Evolutionary conservation across 345 rosid genomes (phyloP).

Genomic region (Viola odorata): DNA sequence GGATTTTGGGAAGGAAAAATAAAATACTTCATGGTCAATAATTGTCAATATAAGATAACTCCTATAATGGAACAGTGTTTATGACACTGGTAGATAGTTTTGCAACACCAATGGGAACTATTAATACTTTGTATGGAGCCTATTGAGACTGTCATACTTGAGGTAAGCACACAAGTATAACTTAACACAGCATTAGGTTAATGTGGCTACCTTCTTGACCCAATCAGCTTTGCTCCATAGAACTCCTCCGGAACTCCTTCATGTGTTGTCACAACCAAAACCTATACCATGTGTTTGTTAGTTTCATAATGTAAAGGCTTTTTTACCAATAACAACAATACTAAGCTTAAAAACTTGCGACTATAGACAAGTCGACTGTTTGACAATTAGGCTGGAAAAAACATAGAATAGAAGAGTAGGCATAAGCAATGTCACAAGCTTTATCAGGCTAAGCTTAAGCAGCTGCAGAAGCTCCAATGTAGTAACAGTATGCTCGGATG

Average conservation of each 20-base stretch:
- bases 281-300: conserved; percentile 37
- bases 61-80: too few relatives aligned
- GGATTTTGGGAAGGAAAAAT: too few relatives aligned
- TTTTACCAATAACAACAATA: neutral
- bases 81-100: too few relatives aligned
- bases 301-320: conserved; percentile 3
- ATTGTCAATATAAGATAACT: neutral
- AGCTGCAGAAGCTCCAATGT: too few relatives aligned
- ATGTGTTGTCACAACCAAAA: conserved; percentile 94
- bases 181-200: neutral
- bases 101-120: too few relatives aligned
- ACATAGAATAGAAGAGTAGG: conserved; percentile 2
- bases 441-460: neutral
- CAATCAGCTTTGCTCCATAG: conserved; percentile 91
- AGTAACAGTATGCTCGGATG: too few relatives aligned
- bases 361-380: conserved; percentile 1
- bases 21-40: neutral
- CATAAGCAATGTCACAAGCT: conserved; percentile 5
- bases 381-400: neutral
- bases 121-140: too few relatives aligned
- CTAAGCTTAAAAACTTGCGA: neutral
- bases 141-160: too few relatives aligned
- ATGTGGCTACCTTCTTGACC: conserved; percentile 69
- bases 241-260: conserved; percentile 97
- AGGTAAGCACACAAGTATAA: neutral